Evolutionary conservation across 257 asterid genomes (phyloP).

Genomic region (Rauvolfia tetraphylla): DNA sequence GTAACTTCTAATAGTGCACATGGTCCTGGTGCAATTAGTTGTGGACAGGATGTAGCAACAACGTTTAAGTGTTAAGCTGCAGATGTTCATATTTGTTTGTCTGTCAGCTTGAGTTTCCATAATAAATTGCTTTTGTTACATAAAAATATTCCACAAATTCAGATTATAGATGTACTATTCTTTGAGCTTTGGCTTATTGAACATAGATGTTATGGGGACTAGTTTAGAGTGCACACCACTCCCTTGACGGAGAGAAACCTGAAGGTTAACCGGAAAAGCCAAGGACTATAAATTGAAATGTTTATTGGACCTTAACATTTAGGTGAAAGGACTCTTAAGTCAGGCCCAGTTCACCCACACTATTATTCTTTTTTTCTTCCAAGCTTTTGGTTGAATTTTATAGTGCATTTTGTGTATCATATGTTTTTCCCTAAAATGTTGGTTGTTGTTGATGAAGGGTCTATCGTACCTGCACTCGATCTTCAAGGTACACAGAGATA

Average conservation of each 20-base stretch:
- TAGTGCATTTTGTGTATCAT: constrained; percentile 13
- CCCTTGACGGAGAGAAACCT: not conserved
- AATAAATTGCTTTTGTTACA: not conserved
- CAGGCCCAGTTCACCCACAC: no score
- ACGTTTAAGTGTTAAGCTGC: not conserved
- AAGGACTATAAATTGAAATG: not conserved
- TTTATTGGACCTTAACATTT: not conserved
- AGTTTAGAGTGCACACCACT: not conserved
- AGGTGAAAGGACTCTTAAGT: not conserved
- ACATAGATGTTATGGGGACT: not conserved
- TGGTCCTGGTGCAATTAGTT: not conserved
- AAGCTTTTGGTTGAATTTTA: not conserved
- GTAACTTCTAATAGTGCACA: no score
- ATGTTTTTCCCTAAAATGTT: constrained; percentile 21
- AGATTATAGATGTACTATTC: not conserved
- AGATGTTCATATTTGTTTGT: not conserved
- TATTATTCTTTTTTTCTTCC: not conserved
- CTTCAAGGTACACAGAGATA: constrained; percentile 98
- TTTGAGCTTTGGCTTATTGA: not conserved
- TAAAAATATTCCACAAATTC: not conserved
- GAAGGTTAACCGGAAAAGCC: not conserved
- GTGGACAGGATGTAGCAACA: not conserved
- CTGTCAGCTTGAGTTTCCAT: not conserved
- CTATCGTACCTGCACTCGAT: constrained; percentile 91
- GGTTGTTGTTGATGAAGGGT: constrained; percentile 57